Percentiles rank a stretch among this genome's conserved stretches.
phyloP scores from a whole-genome alignment of 1,139 yeast genomes.

The Kluyveromyces sp. region DNA sequence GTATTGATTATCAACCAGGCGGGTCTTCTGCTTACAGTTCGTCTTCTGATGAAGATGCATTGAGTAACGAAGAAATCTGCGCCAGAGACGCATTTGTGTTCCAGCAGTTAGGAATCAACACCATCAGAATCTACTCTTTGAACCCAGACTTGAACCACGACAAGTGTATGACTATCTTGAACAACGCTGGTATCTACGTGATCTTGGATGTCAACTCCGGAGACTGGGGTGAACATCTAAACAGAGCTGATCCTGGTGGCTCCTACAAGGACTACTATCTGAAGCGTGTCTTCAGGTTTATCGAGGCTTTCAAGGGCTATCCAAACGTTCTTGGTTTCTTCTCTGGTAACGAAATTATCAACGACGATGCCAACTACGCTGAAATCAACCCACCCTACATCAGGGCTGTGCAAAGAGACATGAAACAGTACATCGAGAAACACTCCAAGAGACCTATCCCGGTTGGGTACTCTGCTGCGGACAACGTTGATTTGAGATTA shows the following conservation, averaged over 20 bases:
- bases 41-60: slow-evolving; percentile 47
- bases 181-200: slow-evolving; percentile 84
- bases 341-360: slow-evolving; percentile 88
- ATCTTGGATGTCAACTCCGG: slow-evolving; percentile 87
- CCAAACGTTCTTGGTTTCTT: slow-evolving; percentile 86
- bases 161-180: slow-evolving; percentile 78
- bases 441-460: slow-evolving; percentile 71
- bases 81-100: slow-evolving; percentile 74
- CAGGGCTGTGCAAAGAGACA: slow-evolving; percentile 88
- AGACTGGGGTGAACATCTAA: slow-evolving; percentile 51
- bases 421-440: slow-evolving; percentile 68
- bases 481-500: slow-evolving; percentile 60
- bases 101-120: slow-evolving; percentile 71
- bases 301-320: slow-evolving; percentile 76
- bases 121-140: slow-evolving; percentile 61
- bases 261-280: slow-evolving; percentile 63
- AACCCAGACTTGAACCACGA: slow-evolving; percentile 78
- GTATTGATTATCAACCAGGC: slow-evolving; percentile 69
- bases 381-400: slow-evolving; percentile 55
- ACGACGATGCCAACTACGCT: slow-evolving; percentile 66
- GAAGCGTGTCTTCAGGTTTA: slow-evolving; percentile 68
- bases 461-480: slow-evolving; percentile 92
- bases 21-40: slow-evolving; percentile 55
- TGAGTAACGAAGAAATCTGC: slow-evolving; percentile 65
- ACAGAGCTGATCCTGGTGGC: slow-evolving; percentile 66